These are phyloP conservation scores for Coemansia umbellata DNA, from an alignment of 192 early-diverging fungal genomes.

Conservation along the genomic window DNA sequence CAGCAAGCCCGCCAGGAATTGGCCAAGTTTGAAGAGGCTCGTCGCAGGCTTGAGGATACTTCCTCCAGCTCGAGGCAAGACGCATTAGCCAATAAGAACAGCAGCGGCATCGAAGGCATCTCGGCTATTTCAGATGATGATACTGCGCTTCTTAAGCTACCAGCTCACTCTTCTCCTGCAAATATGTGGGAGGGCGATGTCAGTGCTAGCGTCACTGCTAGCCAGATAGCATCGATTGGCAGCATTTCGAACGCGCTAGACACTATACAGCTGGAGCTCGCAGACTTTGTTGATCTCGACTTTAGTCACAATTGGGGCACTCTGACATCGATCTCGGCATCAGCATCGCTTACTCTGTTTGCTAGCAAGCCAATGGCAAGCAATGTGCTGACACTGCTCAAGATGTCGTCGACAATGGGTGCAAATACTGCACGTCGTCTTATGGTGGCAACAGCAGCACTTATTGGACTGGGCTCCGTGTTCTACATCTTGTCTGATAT, in stretches of 20 bases:
- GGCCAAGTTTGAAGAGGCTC: constrained; percentile 26
- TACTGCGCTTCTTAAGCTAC: not conserved
- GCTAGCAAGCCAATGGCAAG: constrained; percentile 34
- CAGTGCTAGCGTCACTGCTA: constrained; percentile 45
- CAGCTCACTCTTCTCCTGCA: not conserved
- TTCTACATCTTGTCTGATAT: constrained; percentile 68
- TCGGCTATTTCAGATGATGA: constrained; percentile 12
- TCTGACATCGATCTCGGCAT: constrained; percentile 52
- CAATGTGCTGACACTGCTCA: constrained; percentile 32
- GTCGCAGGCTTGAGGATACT: constrained; percentile 17
- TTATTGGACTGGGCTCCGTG: constrained; percentile 53
- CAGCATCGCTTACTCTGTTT: constrained; percentile 53
- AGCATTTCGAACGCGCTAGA: constrained; percentile 52
- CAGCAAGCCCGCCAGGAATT: constrained; percentile 39
- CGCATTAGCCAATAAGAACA: constrained; percentile 17
- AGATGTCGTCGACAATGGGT: constrained; percentile 41
- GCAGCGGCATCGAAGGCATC: constrained; percentile 20
- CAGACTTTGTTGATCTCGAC: constrained; percentile 59
- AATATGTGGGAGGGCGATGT: not conserved
- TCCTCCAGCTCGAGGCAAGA: constrained; percentile 6
- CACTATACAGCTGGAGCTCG: constrained; percentile 49
- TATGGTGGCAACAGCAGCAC: constrained; percentile 33
- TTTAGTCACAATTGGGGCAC: constrained; percentile 60
- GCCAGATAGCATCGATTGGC: constrained; percentile 52
- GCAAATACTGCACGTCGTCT: constrained; percentile 39